Conservation (phyloP, 2,329 filamentous ascomycete genomes). For the Neospermospora avenae region DNA sequence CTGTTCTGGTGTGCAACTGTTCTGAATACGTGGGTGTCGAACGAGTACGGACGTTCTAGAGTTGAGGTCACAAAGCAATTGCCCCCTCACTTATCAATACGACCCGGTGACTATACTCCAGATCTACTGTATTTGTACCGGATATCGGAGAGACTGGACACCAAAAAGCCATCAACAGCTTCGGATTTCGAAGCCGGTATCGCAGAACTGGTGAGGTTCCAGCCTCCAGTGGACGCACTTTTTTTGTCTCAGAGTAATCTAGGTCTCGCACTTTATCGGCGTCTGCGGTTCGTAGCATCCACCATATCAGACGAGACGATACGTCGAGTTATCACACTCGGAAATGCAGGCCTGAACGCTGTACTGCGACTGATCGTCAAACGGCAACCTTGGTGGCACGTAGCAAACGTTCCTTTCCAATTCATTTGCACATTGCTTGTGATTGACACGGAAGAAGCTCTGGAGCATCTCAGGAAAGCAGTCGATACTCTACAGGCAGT, state of each 20-base stretch:
- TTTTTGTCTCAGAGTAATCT: conserved; percentile 2
- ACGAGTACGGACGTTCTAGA: conserved; percentile 3
- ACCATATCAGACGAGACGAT: conserved; percentile 8
- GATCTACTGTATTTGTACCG: conserved; percentile 5
- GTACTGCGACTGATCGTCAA: conserved; percentile 1
- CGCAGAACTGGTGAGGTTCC: conserved; percentile 2
- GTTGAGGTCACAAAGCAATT: conserved; percentile 1
- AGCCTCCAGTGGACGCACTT: conserved; percentile 2
- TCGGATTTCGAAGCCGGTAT: conserved; percentile 7
- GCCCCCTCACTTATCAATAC: not conserved
- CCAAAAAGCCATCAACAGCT: conserved; percentile 7
- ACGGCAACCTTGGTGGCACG: conserved; percentile 9
- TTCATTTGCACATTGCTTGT: conserved; percentile 6
- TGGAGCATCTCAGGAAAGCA: not conserved
- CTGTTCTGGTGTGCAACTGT: conserved; percentile 9
- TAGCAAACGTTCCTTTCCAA: conserved; percentile 6
- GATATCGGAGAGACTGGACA: conserved; percentile 4
- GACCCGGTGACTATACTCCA: conserved; percentile 6
- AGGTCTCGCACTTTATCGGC: conserved; percentile 1
- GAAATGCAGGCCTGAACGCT: not conserved
- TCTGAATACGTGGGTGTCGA: conserved; percentile 9
- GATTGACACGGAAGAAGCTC: conserved; percentile 4
- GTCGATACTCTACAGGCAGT: conserved; percentile 7
- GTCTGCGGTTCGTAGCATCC: conserved; percentile 6
- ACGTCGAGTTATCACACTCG: conserved; percentile 1